phyloP scores from a whole-genome alignment of 148 eudicot genomes.

The Chenopodium berlandieri region DNA sequence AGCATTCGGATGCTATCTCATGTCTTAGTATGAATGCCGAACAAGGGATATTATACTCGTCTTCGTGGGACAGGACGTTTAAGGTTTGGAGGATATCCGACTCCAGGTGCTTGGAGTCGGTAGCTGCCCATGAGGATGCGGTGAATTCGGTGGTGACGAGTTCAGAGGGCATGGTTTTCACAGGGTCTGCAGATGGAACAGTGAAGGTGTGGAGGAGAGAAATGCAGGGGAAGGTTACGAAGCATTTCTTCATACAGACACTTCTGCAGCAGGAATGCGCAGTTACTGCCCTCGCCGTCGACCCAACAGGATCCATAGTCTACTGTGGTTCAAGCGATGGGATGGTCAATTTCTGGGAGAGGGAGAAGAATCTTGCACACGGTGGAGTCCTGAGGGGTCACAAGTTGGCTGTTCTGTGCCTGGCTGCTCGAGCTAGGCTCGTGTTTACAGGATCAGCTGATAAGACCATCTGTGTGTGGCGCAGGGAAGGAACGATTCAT shows the following conservation, averaged over 20 bases:
- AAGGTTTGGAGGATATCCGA: constrained; percentile 58
- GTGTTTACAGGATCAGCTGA: constrained; percentile 77
- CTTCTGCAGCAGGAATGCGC: constrained; percentile 65
- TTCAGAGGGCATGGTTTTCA: constrained; percentile 44
- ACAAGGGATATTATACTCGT: constrained; percentile 52
- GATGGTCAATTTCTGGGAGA: constrained; percentile 53
- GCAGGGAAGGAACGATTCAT: constrained; percentile 49
- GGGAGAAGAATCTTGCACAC: constrained; percentile 48
- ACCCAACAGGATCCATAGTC: constrained; percentile 41
- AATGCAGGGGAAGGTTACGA: constrained; percentile 39
- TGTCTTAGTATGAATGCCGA: constrained; percentile 46
- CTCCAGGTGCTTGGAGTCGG: constrained; percentile 63
- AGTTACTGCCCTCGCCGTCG: constrained; percentile 58
- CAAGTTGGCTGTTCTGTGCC: constrained; percentile 60
- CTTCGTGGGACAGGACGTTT: constrained; percentile 68
- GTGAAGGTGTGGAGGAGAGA: constrained; percentile 70
- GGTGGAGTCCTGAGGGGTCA: constrained; percentile 68
- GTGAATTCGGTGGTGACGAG: constrained; percentile 47
- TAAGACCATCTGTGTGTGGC: constrained; percentile 71
- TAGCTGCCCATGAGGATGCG: constrained; percentile 69
- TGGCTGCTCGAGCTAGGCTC: constrained; percentile 41
- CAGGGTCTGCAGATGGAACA: constrained; percentile 73
- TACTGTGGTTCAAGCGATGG: constrained; percentile 71
- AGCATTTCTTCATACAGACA: constrained; percentile 39
- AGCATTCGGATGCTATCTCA: constrained; percentile 64